A percentile compares a stretch with the other conserved stretches of the same genome.
Evolutionary conservation across 495 filamentous ascomycete genomes (phyloP).

Genomic region (Neurospora africana): DNA sequence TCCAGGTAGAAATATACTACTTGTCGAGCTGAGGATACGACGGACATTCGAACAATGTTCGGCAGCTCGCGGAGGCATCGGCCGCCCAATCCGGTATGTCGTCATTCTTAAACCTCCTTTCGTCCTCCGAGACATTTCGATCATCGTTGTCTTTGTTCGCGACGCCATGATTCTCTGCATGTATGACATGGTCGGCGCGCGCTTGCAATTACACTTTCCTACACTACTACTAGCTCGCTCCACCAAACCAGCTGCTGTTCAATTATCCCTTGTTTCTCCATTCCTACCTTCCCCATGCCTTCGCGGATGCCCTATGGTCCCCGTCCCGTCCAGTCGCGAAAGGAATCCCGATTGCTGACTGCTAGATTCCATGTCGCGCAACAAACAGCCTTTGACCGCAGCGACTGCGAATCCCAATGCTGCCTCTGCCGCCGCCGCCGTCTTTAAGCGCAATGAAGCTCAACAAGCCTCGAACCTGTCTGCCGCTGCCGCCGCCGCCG

Average conservation of each 20-base stretch:
- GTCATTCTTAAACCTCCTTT: constrained; percentile 9
- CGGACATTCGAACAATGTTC: constrained; percentile 33
- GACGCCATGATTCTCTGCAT: not conserved
- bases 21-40: constrained; percentile 2
- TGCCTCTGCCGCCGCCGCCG: constrained; percentile 65
- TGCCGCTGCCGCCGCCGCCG: constrained; percentile 73
- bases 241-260: constrained; percentile 1
- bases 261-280: not conserved
- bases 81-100: constrained; percentile 36
- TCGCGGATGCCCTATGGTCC: not conserved
- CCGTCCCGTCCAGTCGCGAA: not conserved
- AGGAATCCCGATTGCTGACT: constrained; percentile 5
- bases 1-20: not conserved
- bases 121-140: not conserved
- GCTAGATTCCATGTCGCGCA: constrained; percentile 6
- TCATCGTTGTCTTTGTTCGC: not conserved
- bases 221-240: not conserved
- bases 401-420: constrained; percentile 58
- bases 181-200: not conserved
- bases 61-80: constrained; percentile 33
- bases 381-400: constrained; percentile 45
- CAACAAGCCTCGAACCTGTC: constrained; percentile 46
- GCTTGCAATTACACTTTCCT: not conserved
- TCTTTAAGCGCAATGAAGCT: constrained; percentile 56
- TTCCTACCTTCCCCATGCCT: not conserved